phyloP scores from a whole-genome alignment of 768 basidiomycete genomes.

The Coprinellus micaceus region DNA sequence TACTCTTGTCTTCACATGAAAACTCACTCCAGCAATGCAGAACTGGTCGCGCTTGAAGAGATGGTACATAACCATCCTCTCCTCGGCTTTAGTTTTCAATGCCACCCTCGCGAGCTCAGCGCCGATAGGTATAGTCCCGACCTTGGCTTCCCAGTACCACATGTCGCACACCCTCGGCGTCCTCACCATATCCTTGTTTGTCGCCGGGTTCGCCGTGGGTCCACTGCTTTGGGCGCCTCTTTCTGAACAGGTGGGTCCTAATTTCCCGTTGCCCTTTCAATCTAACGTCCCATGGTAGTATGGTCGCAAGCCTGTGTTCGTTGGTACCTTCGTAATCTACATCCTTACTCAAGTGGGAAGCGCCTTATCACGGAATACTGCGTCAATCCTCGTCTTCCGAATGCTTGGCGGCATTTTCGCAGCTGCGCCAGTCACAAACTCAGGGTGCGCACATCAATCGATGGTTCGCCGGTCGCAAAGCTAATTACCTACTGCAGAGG shows the following conservation, averaged over 20 bases:
- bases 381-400: slow-evolving; percentile 63
- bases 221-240: slow-evolving; percentile 58
- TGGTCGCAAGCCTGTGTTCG: slow-evolving; percentile 58
- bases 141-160: slow-evolving; percentile 42
- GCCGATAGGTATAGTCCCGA: slow-evolving; percentile 44
- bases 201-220: slow-evolving; percentile 62
- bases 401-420: slow-evolving; percentile 69
- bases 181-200: slow-evolving; percentile 58
- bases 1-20: background rate
- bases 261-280: background rate
- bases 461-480: too few species aligned
- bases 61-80: slow-evolving; percentile 51
- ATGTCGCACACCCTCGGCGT: slow-evolving; percentile 49
- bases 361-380: slow-evolving; percentile 57
- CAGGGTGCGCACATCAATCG: slow-evolving; percentile 51
- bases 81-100: slow-evolving; percentile 49
- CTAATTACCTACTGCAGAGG: too few species aligned
- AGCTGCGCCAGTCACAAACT: slow-evolving; percentile 63
- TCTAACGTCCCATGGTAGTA: slow-evolving; percentile 20
- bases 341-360: slow-evolving; percentile 60
- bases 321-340: slow-evolving; percentile 55
- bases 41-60: slow-evolving; percentile 43
- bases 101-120: slow-evolving; percentile 65
- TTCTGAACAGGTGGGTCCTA: slow-evolving; percentile 27
- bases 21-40: slow-evolving; percentile 25